These are phyloP conservation scores for Prunus fruticosa DNA, from an alignment of 306 rosid species.

Conservation along the genomic window DNA sequence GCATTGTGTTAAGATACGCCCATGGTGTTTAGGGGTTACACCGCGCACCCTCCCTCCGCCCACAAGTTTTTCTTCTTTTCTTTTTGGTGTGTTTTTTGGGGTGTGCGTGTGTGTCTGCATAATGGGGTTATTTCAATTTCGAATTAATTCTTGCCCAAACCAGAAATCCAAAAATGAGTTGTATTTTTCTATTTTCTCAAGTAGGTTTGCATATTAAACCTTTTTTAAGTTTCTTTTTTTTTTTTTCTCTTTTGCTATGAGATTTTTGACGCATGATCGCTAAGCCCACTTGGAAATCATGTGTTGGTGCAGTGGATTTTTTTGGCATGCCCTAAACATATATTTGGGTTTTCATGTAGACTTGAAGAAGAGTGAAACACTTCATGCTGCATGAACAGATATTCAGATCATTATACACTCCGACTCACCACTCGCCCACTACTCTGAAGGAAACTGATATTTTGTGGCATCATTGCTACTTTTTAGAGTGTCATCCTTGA, in stretches of 20 bases:
- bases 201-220: not conserved
- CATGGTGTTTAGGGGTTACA: not conserved
- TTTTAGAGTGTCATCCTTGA: too few relatives aligned
- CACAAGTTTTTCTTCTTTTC: not conserved
- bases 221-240: not conserved
- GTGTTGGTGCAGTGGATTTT: not conserved
- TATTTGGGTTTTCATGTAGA: not conserved
- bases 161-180: not conserved
- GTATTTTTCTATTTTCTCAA: not conserved
- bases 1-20: not conserved
- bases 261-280: not conserved
- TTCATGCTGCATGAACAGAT: too few relatives aligned
- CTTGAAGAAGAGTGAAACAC: too few relatives aligned
- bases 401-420: too few relatives aligned
- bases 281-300: not conserved
- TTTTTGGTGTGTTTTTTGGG: not conserved
- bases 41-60: not conserved
- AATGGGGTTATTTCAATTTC: not conserved
- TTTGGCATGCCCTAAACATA: not conserved
- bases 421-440: too few relatives aligned
- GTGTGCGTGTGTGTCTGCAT: not conserved
- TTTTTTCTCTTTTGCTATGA: not conserved
- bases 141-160: not conserved
- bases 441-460: too few relatives aligned
- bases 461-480: too few relatives aligned